Percentiles rank a stretch among this genome's conserved stretches.
phyloP scores from a whole-genome alignment of 805 yeast genomes.

The Yamadazyma nakazawae region DNA sequence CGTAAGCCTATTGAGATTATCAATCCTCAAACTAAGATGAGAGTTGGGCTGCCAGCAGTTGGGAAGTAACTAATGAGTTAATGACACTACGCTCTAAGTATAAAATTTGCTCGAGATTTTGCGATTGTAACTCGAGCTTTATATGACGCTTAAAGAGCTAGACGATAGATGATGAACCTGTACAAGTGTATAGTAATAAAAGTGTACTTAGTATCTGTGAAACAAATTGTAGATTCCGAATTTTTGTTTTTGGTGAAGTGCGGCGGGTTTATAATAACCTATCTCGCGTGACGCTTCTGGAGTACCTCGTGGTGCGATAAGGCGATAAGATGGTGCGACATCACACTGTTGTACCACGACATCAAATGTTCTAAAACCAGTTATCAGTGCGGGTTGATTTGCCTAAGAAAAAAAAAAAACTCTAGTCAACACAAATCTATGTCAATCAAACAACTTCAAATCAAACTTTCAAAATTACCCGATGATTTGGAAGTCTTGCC shows the following conservation, averaged over 20 bases:
- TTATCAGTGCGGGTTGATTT: too few species aligned
- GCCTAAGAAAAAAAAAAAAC: too few species aligned
- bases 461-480: background rate
- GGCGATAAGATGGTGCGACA: background rate
- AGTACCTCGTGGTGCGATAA: background rate
- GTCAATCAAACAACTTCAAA: background rate
- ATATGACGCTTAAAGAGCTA: background rate
- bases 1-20: constrained; percentile 61
- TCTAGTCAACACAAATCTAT: background rate
- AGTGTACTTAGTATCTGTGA: background rate
- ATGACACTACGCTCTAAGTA: background rate
- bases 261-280: background rate
- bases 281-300: background rate
- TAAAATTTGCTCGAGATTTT: too few species aligned
- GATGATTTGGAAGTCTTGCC: constrained; percentile 29
- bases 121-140: too few species aligned
- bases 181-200: background rate
- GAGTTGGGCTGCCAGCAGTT: constrained; percentile 43
- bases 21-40: constrained; percentile 58
- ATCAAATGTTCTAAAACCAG: background rate
- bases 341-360: background rate
- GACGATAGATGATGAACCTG: background rate
- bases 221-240: background rate
- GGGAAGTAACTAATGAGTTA: constrained; percentile 13
- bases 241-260: background rate